Base-by-base conservation (phyloP, 1,284 basidiomycete genomes). In the Apiotrichum mycotoxinovorans region DNA sequence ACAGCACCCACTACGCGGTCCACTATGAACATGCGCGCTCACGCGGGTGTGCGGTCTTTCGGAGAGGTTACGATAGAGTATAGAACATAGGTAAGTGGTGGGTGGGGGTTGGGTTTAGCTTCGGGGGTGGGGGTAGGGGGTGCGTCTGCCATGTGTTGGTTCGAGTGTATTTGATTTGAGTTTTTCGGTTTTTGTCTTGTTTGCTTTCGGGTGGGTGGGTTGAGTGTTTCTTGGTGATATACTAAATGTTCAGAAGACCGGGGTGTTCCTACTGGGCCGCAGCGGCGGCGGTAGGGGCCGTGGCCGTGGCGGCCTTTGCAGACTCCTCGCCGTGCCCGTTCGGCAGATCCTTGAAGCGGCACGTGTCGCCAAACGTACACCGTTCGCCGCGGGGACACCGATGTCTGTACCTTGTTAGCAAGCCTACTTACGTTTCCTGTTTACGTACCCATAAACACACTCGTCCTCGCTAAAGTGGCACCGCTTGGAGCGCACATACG, bases 351-450 rank as follows among this genome's bases (percentile, higher is more conserved):
- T 64, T 60, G 66, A 72, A 70, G 27, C 67, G 63, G 50, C 70
- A 72, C 15, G 67, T 68, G 18, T 72, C 68, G 53, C 70, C 70
- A 47, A 70, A 71, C 34, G 60, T 60, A 62, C 71, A 73, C 9
- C 60, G 46, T 17, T 61, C 58, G 30, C 62, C 65, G 34, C 68
- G 58, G 4, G 68, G 70, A 43, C 71, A 73, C 46, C 57, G 57
- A 60, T 73, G 71, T 25, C 71, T 63, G 37, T 30, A 38, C 12
- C n/a, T n/a, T 34, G 38, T 9, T 25, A 47, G 42, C 2, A 14
- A 10, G 41, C 8, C 20, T 17, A 37, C 14, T n/a, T n/a, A n/a
- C 7, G 17, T 11, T 14, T 38, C 20, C 9, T 14, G 2, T 20
- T 2, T 2, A 50, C 64, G 58, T 42, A 67, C 63, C 66, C 72